These are phyloP conservation scores for Globisporangium nagaii DNA, from an alignment of 352 stramenopile genomes.

Conservation along the genomic window DNA sequence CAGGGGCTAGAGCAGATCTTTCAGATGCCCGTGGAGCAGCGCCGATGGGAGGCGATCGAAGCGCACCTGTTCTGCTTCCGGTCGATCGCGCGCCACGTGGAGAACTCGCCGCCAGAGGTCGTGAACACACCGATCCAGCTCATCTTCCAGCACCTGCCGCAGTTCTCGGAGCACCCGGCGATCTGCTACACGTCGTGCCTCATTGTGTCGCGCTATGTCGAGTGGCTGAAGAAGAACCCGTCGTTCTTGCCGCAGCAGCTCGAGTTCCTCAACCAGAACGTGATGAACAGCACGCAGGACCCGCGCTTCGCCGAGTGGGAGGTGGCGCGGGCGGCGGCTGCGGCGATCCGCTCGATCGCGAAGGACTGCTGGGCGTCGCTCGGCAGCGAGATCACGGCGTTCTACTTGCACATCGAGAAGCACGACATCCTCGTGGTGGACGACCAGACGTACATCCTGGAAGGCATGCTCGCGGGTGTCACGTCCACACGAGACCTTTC, in stretches of 20 bases:
- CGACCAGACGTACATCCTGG: constrained; percentile 81
- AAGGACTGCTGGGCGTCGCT: constrained; percentile 76
- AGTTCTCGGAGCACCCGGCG: constrained; percentile 67
- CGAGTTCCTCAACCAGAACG: constrained; percentile 63
- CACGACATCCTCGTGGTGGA: constrained; percentile 64
- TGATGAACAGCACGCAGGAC: constrained; percentile 49
- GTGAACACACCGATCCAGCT: constrained; percentile 46
- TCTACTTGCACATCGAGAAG: constrained; percentile 75
- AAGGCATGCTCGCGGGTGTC: constrained; percentile 69
- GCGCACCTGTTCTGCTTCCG: constrained; percentile 81
- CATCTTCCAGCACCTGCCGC: constrained; percentile 74
- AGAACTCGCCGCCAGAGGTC: constrained; percentile 19
- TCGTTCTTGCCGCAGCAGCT: constrained; percentile 48
- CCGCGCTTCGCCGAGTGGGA: constrained; percentile 60
- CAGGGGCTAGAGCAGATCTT: constrained; percentile 67
- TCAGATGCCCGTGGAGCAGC: constrained; percentile 32
- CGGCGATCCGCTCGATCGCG: constrained; percentile 64
- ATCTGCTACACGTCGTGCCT: constrained; percentile 85
- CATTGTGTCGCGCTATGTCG: constrained; percentile 76
- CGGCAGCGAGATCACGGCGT: constrained; percentile 57
- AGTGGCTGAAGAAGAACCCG: constrained; percentile 57
- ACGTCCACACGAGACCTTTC: constrained; percentile 37
- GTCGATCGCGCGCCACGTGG: constrained; percentile 80
- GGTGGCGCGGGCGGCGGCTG: constrained; percentile 59
- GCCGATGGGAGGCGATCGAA: constrained; percentile 72